phyloP scores from a whole-genome alignment of 2,329 filamentous ascomycete species.

The Talaromyces marneffei region DNA sequence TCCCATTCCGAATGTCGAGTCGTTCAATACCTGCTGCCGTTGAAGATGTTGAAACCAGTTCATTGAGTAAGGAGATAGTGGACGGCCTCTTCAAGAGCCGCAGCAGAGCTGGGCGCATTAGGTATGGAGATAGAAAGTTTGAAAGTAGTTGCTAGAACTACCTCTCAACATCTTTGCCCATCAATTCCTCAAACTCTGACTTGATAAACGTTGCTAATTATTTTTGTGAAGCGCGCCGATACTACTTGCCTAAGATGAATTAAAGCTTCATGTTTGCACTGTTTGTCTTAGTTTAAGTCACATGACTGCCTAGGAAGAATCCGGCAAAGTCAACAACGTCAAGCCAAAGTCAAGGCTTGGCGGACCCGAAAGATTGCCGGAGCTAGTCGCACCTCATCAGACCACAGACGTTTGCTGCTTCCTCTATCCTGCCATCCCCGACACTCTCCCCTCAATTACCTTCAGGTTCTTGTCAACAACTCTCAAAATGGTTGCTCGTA shows the following conservation, averaged over 20 bases:
- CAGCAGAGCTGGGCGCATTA: conserved; percentile 41
- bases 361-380: conserved; percentile 15
- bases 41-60: conserved; percentile 22
- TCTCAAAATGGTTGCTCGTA: conserved; percentile 39
- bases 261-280: conserved; percentile 7
- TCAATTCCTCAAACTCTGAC: not conserved
- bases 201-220: not conserved
- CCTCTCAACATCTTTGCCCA: conserved; percentile 25
- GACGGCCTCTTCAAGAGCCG: conserved; percentile 39
- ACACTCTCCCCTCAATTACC: conserved; percentile 20
- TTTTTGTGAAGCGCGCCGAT: not conserved
- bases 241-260: not conserved
- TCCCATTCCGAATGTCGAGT: conserved; percentile 20
- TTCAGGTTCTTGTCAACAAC: conserved; percentile 21
- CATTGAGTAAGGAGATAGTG: conserved; percentile 34
- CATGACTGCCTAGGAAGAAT: conserved; percentile 13
- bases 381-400: conserved; percentile 13
- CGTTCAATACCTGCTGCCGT: conserved; percentile 29
- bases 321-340: conserved; percentile 9
- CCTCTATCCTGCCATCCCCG: not conserved
- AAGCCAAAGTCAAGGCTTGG: conserved; percentile 3
- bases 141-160: not conserved
- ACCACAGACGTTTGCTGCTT: conserved; percentile 7
- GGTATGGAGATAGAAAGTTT: conserved; percentile 18
- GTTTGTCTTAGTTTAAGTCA: conserved; percentile 6